phyloP scores from a whole-genome alignment of 495 filamentous ascomycete genomes.

The Penicillium canescens region DNA sequence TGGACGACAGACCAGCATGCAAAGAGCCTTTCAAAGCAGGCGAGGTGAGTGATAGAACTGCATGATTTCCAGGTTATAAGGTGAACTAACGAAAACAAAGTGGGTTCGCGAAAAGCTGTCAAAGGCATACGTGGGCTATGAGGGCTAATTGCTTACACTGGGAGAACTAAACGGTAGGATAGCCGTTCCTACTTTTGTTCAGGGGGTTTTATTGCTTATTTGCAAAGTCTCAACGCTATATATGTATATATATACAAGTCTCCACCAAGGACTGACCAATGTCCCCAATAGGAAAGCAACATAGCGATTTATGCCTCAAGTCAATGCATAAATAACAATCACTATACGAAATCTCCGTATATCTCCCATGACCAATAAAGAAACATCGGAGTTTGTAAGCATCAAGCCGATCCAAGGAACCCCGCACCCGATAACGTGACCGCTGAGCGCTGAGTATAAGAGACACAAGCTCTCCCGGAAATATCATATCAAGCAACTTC shows the following conservation, averaged over 20 bases:
- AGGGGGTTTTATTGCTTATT: no score
- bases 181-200: no score
- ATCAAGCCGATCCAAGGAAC: background rate
- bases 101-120: conserved; percentile 19
- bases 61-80: background rate
- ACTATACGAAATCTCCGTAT: no score
- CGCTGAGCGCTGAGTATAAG: background rate
- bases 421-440: background rate
- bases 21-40: conserved; percentile 27
- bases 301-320: no score
- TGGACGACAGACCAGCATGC: conserved; percentile 12
- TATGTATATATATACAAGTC: no score
- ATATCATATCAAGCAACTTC: background rate
- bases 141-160: background rate
- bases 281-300: no score
- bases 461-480: background rate
- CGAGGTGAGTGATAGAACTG: conserved; percentile 11
- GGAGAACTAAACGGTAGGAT: background rate
- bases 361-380: no score
- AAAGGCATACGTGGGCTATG: conserved; percentile 17
- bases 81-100: background rate
- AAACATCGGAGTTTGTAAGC: no score
- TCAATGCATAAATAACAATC: no score
- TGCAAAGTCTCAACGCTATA: no score
- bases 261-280: no score